Percentiles rank a stretch among this genome's conserved stretches.
phyloP scores from a whole-genome alignment of 2,329 filamentous ascomycete genomes.

The Trichoderma hamatum region DNA sequence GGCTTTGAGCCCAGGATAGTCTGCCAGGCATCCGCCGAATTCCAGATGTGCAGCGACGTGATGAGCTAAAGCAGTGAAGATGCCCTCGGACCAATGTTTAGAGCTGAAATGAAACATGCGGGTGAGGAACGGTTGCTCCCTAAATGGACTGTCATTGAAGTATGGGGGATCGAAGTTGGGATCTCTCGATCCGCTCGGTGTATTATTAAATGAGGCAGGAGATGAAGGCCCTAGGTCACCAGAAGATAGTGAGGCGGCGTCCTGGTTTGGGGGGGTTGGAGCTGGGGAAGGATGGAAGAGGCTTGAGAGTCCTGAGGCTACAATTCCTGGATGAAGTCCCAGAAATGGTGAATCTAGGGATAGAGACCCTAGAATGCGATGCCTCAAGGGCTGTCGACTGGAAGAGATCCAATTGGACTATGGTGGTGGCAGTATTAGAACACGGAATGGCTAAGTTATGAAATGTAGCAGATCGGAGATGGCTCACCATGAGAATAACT shows the following conservation, averaged over 20 bases:
- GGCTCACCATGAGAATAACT: constrained; percentile 64
- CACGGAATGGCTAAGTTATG: background rate
- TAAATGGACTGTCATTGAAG: constrained; percentile 70
- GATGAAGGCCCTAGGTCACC: constrained; percentile 22
- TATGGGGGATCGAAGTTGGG: constrained; percentile 78
- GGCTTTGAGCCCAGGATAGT: constrained; percentile 69
- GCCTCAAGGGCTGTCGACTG: constrained; percentile 56
- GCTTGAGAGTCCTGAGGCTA: constrained; percentile 78
- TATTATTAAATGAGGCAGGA: constrained; percentile 13
- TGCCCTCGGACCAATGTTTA: constrained; percentile 73
- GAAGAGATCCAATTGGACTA: constrained; percentile 43
- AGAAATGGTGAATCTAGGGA: constrained; percentile 86
- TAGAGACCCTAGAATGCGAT: constrained; percentile 78
- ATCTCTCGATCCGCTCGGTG: constrained; percentile 42
- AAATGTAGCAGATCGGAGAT: background rate
- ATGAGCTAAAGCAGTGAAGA: constrained; percentile 69
- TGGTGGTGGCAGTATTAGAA: constrained; percentile 11
- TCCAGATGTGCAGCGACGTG: constrained; percentile 81
- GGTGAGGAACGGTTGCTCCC: constrained; percentile 69
- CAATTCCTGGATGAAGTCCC: constrained; percentile 85
- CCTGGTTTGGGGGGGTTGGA: constrained; percentile 32
- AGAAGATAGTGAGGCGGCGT: constrained; percentile 14
- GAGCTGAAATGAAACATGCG: constrained; percentile 74
- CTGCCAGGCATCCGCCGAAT: constrained; percentile 79
- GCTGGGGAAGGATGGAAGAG: constrained; percentile 62